These are phyloP conservation scores for Camellia sinensis DNA, from an alignment of 148 eudicot genomes.

Conservation along the genomic window DNA sequence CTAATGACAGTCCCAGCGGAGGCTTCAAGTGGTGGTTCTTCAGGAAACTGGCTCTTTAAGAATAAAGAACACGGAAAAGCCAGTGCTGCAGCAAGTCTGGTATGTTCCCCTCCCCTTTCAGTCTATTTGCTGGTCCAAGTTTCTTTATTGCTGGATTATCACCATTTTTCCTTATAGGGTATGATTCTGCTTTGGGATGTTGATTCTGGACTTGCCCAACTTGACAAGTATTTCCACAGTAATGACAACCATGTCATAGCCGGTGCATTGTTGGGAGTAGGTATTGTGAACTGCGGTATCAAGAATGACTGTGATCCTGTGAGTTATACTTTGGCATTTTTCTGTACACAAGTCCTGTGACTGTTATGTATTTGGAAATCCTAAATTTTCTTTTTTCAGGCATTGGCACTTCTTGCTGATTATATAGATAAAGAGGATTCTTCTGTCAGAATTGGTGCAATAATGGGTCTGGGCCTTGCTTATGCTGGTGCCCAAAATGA, in stretches of 20 bases:
- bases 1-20: constrained; percentile 82
- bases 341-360: not conserved
- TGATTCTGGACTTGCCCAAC: constrained; percentile 93
- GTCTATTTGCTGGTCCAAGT: not conserved
- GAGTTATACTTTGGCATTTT: constrained; percentile 26
- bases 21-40: constrained; percentile 64
- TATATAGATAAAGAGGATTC: constrained; percentile 76
- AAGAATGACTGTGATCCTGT: constrained; percentile 92
- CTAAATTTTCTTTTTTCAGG: constrained; percentile 39
- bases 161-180: constrained; percentile 47
- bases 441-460: constrained; percentile 83
- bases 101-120: constrained; percentile 27
- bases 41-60: constrained; percentile 91
- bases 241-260: constrained; percentile 78
- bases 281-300: constrained; percentile 79
- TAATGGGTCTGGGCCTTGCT: constrained; percentile 94
- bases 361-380: not conserved
- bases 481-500: constrained; percentile 91
- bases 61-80: constrained; percentile 95
- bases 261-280: constrained; percentile 92
- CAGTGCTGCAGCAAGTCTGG: constrained; percentile 99
- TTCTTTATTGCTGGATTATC: not conserved
- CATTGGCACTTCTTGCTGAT: constrained; percentile 83
- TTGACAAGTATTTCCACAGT: constrained; percentile 95
- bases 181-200: constrained; percentile 98